Evolutionary conservation across 2,329 filamentous ascomycete genomes (phyloP).

Genomic region (Fusarium sp.): DNA sequence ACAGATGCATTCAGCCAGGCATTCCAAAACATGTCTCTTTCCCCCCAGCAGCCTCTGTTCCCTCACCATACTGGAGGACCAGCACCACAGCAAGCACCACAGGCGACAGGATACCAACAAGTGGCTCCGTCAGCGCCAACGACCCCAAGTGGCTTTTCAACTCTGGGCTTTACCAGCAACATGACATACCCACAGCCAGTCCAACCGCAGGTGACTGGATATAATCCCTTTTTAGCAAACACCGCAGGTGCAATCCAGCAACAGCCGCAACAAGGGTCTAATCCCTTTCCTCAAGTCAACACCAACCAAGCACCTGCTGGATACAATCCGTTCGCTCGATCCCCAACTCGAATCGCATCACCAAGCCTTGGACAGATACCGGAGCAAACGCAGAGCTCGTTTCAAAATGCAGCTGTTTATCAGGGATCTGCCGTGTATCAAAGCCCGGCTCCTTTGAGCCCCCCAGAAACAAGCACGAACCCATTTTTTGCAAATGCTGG

Average conservation of each 20-base stretch:
- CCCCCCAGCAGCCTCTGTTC: constrained; percentile 69
- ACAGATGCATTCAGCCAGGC: constrained; percentile 65
- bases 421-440: constrained; percentile 47
- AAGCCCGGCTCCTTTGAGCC: constrained; percentile 38
- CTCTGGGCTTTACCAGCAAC: constrained; percentile 52
- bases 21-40: constrained; percentile 79
- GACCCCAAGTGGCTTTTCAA: constrained; percentile 51
- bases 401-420: constrained; percentile 45
- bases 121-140: constrained; percentile 54
- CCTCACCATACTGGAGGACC: constrained; percentile 77
- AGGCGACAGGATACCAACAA: constrained; percentile 55
- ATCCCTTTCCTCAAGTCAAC: constrained; percentile 48
- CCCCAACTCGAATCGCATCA: constrained; percentile 60
- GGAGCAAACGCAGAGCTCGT: constrained; percentile 59
- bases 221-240: constrained; percentile 62
- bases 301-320: constrained; percentile 46
- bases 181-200: constrained; percentile 53
- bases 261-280: constrained; percentile 46
- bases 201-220: constrained; percentile 52
- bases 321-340: constrained; percentile 60
- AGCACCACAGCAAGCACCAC: constrained; percentile 51
- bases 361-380: constrained; percentile 61
- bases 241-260: constrained; percentile 44
- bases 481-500: constrained; percentile 48
- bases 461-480: constrained; percentile 44